Base-by-base conservation (phyloP, 164 flowering plant species). In the Dillenia suffruticosa region DNA sequence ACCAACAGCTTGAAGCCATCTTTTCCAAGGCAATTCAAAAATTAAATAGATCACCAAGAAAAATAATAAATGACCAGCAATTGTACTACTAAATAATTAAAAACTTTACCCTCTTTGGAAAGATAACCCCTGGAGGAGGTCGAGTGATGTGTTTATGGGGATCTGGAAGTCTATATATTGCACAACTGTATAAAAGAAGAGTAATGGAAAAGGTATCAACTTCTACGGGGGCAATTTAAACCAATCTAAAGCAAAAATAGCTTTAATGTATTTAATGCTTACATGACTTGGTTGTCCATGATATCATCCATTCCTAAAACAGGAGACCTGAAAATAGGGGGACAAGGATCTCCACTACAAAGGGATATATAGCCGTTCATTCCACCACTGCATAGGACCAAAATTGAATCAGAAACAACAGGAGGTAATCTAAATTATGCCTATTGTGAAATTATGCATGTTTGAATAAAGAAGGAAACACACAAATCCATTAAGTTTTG, bases 361-460 rank as follows among this genome's bases (percentile, higher is more conserved):
- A 84, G 90, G 46, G 96, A 88, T 50, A 94, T 63, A 67, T 85
- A 94, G 19, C 99, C 99, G 74, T 91, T 94, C 99, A 94, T 94
- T 49, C 96, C 97, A 76, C 85, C 96, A 74, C 97, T 94, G 96
- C 88, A 89, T 44, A 68, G 47, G 81, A 54, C 75, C 77, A 64
- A 79, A 68, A 61, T 59, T 49, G 63, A 61, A 82, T 85, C 74
- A 83, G 87, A 69, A 70, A 57, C 40, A 5, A 32, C 7, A 32
- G 40, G 40, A 4, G 40, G 40, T 4, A 32, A 32, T 32, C 40
- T 32, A 32, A 32, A 32, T 32, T 32, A 32, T 0, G 5, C 7
- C 40, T 4, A 32, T 32, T 32, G 4, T 32, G 40, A 32, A 32
- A 32, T 32, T 32, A 32, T 32, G 40, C 40, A 32, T 32, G 40